Percentiles rank a stretch among this genome's conserved stretches.
phyloP scores from a whole-genome alignment of 225 moss, liverwort and hornwort genomes.

The Sphagnum contortum region DNA sequence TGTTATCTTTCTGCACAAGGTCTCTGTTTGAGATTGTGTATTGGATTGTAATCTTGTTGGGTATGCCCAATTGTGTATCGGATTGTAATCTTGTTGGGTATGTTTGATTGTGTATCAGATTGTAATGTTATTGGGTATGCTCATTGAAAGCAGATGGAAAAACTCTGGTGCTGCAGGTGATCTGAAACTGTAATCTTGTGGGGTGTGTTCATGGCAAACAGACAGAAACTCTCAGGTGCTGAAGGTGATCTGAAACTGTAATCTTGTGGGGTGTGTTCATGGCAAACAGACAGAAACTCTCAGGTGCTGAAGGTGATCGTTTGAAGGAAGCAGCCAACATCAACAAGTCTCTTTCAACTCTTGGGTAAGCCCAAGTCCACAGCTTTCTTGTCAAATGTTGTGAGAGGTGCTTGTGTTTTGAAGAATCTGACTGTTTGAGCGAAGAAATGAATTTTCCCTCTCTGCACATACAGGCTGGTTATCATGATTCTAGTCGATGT shows the following conservation, averaged over 20 bases:
- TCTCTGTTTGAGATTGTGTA: no score
- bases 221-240: slow-evolving; percentile 8
- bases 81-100: no score
- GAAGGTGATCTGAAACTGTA: slow-evolving; percentile 2
- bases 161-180: slow-evolving; percentile 10
- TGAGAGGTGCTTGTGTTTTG: no score
- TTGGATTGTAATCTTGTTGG: no score
- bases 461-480: slow-evolving; percentile 14
- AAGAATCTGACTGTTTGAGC: not conserved
- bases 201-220: not conserved
- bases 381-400: not conserved
- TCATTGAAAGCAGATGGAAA: no score
- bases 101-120: no score
- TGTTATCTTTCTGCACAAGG: no score
- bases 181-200: not conserved
- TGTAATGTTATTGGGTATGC: no score
- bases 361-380: not conserved
- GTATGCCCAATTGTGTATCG: no score
- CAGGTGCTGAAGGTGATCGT: slow-evolving; percentile 11
- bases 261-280: not conserved
- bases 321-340: slow-evolving; percentile 13
- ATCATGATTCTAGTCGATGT: slow-evolving; percentile 32
- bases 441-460: not conserved
- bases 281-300: slow-evolving; percentile 5
- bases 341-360: slow-evolving; percentile 9